Evolutionary conservation across 2,329 filamentous ascomycete genomes (phyloP).

Genomic region (Alternaria gaisen): DNA sequence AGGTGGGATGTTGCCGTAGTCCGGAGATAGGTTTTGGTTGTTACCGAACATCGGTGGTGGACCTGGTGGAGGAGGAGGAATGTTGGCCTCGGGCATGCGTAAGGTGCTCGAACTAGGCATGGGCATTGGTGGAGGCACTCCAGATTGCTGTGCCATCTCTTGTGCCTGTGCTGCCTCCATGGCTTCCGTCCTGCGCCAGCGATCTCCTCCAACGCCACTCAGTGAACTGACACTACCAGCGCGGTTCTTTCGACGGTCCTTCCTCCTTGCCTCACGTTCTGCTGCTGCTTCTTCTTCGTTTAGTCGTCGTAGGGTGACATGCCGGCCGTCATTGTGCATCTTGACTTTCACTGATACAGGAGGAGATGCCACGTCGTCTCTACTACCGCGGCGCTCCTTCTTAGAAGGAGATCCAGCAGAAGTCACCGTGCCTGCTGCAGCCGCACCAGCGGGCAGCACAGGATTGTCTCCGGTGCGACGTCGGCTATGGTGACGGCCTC

Average conservation of each 20-base stretch:
- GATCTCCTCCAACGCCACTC: conserved; percentile 47
- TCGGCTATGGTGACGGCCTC: conserved; percentile 46
- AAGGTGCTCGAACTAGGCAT: conserved; percentile 37
- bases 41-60: conserved; percentile 36
- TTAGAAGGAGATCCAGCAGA: conserved; percentile 42
- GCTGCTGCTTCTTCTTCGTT: conserved; percentile 70
- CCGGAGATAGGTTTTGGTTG: conserved; percentile 11
- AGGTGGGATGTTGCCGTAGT: conserved; percentile 35
- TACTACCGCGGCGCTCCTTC: conserved; percentile 43
- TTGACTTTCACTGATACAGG: conserved; percentile 71
- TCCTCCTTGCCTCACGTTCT: conserved; percentile 63
- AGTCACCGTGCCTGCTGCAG: conserved; percentile 36
- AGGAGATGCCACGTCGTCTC: conserved; percentile 61
- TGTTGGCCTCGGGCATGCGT: conserved; percentile 41
- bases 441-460: conserved; percentile 39
- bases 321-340: conserved; percentile 70
- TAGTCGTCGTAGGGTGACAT: conserved; percentile 68
- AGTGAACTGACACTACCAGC: conserved; percentile 53
- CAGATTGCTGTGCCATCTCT: conserved; percentile 36
- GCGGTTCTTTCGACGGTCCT: conserved; percentile 54
- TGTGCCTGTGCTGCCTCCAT: conserved; percentile 48
- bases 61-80: conserved; percentile 44
- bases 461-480: conserved; percentile 40
- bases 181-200: conserved; percentile 52
- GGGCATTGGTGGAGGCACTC: conserved; percentile 36